Evolutionary conservation across 192 early-diverging fungal genomes (phyloP), one percentile per base, ranked within the genome.

Genomic region (Podila epicladia): DNA sequence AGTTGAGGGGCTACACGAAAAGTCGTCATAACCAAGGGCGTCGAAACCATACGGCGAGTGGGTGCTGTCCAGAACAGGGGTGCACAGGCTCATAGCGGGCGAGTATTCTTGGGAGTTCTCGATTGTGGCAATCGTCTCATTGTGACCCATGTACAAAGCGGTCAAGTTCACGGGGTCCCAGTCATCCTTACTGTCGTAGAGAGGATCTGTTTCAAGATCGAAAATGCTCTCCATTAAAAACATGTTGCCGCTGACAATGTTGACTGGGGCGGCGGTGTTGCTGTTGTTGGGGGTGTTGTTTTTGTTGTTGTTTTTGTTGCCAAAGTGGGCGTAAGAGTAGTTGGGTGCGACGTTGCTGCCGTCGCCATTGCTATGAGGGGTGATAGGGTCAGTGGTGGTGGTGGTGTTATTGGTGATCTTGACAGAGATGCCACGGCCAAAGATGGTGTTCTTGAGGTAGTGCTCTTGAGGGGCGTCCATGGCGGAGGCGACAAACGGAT

Each of bases 31-130:
- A 29, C 48, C 65, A 55, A 79, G 49, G 50, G 38, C 20, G 29
- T 79, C 77, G 41, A 73, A 73, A 13, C 57, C 71, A 49, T 65
- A 73, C 4, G 77, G 77, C 5, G 70, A 80, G 20, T 58, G 58
- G 57, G 67, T 22, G 0, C 45, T 19, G 55, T 73, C 61, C 6
- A 73, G 35, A 26, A 61, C 62, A 13, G 77, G 77, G 5, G 77
- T 73, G 59, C 38, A 73, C 51, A 62, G 11, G 55, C 64, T 80
- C 66, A 73, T 60, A 6, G 66, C 67, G 22, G 77, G 77, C 12
- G 77, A 80, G 28, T 72, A 67, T 41, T 80, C 77, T 22, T 71
- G 72, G 26, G 61, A 20, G 45, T 69, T 62, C 15, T 62, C 45
- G 17, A 60, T 60, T 12, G 59, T 5, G 49, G 24, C 5, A 26